Conservation (phyloP, 306 rosid species). For the Astragalus membranaceus region DNA sequence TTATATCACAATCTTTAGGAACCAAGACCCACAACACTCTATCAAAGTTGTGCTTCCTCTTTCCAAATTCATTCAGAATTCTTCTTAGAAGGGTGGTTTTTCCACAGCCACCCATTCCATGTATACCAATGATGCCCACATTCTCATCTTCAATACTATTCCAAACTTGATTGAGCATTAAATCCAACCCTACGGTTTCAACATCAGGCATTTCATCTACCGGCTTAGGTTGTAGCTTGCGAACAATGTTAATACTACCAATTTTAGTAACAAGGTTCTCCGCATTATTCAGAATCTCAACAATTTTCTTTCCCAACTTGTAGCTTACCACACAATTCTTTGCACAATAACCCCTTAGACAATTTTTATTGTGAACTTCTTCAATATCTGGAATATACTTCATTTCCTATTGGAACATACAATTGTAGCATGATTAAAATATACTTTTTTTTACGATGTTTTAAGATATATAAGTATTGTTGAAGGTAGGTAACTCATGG, state of each 20-base stretch:
- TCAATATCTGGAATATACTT: neutral
- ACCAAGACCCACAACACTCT: conserved; percentile 16
- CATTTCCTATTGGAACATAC: neutral
- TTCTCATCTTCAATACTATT: neutral
- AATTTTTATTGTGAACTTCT: neutral
- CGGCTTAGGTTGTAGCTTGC: neutral
- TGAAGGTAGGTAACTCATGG: no score
- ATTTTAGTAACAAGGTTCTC: neutral
- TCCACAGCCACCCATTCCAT: conserved; percentile 26
- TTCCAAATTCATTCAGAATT: conserved; percentile 3
- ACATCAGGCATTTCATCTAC: neutral
- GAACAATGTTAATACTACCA: neutral
- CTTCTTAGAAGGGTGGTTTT: conserved; percentile 17
- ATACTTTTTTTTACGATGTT: no score
- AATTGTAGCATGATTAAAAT: no score
- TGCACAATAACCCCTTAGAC: neutral
- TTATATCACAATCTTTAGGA: neutral
- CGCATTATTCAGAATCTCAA: neutral
- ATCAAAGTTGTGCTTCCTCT: neutral
- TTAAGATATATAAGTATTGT: no score
- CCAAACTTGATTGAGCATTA: neutral
- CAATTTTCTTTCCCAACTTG: neutral
- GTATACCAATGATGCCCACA: conserved; percentile 18
- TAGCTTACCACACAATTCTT: neutral
- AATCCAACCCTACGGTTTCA: conserved; percentile 8